Evolutionary conservation across 1,139 yeast genomes (phyloP), one percentile per base, ranked within the genome.

Genomic region (Zygosaccharomyces sapae): DNA sequence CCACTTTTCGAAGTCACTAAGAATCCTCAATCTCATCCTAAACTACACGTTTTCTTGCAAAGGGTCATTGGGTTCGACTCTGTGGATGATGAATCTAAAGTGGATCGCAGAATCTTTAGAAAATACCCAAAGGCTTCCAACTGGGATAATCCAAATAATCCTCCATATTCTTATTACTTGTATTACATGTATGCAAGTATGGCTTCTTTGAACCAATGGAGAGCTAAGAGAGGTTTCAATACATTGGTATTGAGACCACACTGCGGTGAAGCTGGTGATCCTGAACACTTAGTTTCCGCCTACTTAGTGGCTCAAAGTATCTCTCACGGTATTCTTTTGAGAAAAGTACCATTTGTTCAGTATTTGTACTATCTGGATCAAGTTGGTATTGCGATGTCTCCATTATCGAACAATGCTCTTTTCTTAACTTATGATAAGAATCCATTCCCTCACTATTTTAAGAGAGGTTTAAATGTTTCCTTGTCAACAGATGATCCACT

Each of bases 251-350:
- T 94, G 58, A 79, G 98, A 61, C 99, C 99, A 2, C 99, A 94
- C 66, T 87, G 96, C 59, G 99, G 99, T 55, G 99, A 94, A 69
- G 99, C 98, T 4, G 99, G 99, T 46, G 97, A 94, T 61, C 97
- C 98, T 1, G 97, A 90, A 61, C 98, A 94, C 70, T 75, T 94
- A 64, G 88, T 90, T 38, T 78, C 92, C 47, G 94, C 98, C 0
- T 94, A 86, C 62, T 70, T 94, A 61, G 81, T 95, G 0, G 82
- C 97, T 0, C 95, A 92, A 62, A 87, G 95, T 45, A 94, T 92
- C 53, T 87, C 95, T 39, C 99, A 94, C 64, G 99, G 99, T 50
- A 94, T 94, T 52, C 69, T 90, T 51, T 74, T 94, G 59, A 80
- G 98, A 68, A 94, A 94, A 68, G 79, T 92, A 42, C 98, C 98